Conservation (phyloP, 1,284 basidiomycete species). For the Trametes hirsuta region DNA sequence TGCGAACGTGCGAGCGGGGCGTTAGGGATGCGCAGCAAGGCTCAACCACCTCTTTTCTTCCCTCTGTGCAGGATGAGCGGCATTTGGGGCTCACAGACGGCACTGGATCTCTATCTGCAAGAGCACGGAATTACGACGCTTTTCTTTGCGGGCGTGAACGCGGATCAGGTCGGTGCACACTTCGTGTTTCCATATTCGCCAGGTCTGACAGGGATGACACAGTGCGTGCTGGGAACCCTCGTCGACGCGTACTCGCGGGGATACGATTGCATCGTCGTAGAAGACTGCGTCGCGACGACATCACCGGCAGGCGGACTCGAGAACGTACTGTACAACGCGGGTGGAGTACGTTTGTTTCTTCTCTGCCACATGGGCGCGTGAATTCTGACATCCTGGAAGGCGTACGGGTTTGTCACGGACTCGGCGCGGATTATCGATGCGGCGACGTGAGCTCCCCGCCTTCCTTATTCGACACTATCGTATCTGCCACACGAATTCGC, state of each 20-base stretch:
- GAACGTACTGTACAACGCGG: conserved; percentile 60
- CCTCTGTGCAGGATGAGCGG: conserved; percentile 59
- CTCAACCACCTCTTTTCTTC: neutral
- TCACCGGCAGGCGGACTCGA: conserved; percentile 62
- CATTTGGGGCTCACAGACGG: conserved; percentile 63
- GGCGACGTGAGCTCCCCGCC: neutral
- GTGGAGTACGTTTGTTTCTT: conserved; percentile 45
- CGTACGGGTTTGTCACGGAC: conserved; percentile 65
- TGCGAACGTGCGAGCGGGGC: conserved; percentile 9
- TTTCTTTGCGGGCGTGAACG: conserved; percentile 67
- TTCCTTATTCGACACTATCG: neutral
- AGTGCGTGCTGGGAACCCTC: conserved; percentile 71
- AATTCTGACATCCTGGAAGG: conserved; percentile 36
- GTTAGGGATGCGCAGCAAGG: neutral
- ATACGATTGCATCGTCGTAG: conserved; percentile 61
- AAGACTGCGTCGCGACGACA: conserved; percentile 63
- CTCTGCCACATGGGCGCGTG: neutral
- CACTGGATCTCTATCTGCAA: conserved; percentile 61
- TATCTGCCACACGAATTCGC: no score
- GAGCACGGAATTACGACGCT: conserved; percentile 66
- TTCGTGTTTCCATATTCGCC: neutral
- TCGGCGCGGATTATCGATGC: conserved; percentile 33
- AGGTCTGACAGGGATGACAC: neutral
- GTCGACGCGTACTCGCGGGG: conserved; percentile 66
- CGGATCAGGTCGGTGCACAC: conserved; percentile 55